Evolutionary conservation across 2,329 filamentous ascomycete genomes (phyloP).

Genomic region (Colletotrichum somersetense): DNA sequence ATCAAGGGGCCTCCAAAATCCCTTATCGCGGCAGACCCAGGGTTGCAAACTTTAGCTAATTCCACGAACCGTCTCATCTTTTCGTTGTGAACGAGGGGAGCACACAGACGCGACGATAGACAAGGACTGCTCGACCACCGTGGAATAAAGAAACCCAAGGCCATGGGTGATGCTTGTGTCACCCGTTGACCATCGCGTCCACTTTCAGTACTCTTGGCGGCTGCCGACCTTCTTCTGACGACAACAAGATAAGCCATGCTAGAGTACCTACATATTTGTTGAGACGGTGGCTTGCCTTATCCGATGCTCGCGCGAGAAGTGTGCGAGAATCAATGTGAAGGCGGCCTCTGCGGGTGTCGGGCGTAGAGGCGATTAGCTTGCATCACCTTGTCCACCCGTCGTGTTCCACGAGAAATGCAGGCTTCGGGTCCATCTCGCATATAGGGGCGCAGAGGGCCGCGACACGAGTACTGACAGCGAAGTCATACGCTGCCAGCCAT

Average conservation of each 20-base stretch:
- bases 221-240: neutral
- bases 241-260: neutral
- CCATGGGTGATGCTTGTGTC: neutral
- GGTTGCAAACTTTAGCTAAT: slow-evolving; percentile 18
- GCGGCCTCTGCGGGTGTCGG: neutral
- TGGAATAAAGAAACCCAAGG: neutral
- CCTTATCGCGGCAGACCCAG: slow-evolving; percentile 22
- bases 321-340: neutral
- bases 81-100: neutral
- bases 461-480: slow-evolving; percentile 4
- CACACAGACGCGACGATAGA: slow-evolving; percentile 19
- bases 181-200: neutral
- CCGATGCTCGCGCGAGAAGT: neutral
- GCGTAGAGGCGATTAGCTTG: neutral
- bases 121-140: neutral
- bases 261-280: neutral
- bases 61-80: slow-evolving; percentile 34
- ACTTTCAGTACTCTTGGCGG: neutral
- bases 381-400: slow-evolving; percentile 1
- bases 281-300: neutral
- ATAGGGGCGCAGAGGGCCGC: neutral
- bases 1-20: neutral
- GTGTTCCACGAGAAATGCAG: slow-evolving; percentile 1
- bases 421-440: neutral
- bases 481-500: slow-evolving; percentile 4